phyloP scores from a whole-genome alignment of 139 green algal species.

The Zygnema circumcarinatum region DNA sequence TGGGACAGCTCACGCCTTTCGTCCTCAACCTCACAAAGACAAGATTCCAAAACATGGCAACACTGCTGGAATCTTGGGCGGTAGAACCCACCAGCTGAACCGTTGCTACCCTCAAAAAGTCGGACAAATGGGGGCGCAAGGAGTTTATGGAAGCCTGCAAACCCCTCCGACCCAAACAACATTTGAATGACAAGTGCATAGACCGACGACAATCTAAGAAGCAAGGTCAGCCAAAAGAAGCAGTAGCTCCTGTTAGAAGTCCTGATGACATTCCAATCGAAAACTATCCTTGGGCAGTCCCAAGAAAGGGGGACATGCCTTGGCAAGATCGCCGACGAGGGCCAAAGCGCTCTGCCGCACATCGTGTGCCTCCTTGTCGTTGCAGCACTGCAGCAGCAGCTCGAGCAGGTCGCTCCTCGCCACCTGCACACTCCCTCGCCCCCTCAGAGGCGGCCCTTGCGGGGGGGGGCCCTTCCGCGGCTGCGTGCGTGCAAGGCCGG shows the following conservation, averaged over 20 bases:
- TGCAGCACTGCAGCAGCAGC: constrained; percentile 72
- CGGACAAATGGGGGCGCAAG: constrained; percentile 61
- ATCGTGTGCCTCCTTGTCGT: constrained; percentile 65
- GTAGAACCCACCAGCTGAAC: constrained; percentile 45
- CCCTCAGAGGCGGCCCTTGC: too few relatives aligned
- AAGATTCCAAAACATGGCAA: too few relatives aligned
- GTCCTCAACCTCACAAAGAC: too few relatives aligned
- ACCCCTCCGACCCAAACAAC: neutral
- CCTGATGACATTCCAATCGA: too few relatives aligned
- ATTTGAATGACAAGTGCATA: too few relatives aligned
- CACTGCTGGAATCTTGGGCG: too few relatives aligned
- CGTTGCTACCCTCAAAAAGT: constrained; percentile 65
- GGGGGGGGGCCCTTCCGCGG: too few relatives aligned
- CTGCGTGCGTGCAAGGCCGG: too few relatives aligned
- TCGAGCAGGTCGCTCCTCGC: constrained; percentile 65
- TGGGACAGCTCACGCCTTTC: too few relatives aligned
- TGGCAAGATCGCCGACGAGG: constrained; percentile 89
- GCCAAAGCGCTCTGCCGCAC: constrained; percentile 91
- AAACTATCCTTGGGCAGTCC: neutral
- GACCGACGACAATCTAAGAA: too few relatives aligned
- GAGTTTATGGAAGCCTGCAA: constrained; percentile 59
- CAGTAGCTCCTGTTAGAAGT: too few relatives aligned
- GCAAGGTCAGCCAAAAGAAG: too few relatives aligned
- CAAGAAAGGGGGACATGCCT: constrained; percentile 29
- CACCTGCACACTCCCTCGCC: constrained; percentile 36